phyloP scores from a whole-genome alignment of 164 flowering plant species.

The Tinospora cordifolia region DNA sequence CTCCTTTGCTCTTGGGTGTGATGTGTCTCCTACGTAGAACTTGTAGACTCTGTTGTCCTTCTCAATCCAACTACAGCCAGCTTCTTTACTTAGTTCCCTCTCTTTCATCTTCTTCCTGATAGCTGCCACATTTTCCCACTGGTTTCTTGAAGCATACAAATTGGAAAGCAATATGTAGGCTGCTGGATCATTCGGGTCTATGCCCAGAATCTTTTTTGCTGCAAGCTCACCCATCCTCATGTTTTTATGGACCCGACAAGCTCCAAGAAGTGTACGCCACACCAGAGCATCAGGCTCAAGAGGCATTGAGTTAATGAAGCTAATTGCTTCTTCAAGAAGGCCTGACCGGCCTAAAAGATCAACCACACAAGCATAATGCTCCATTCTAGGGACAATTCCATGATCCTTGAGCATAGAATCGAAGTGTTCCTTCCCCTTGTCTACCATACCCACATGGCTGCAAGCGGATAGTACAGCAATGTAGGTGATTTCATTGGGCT shows the following conservation, averaged over 20 bases:
- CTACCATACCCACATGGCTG: conserved; percentile 67
- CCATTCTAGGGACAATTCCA: conserved; percentile 62
- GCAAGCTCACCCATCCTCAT: conserved; percentile 49
- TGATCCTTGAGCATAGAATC: conserved; percentile 46
- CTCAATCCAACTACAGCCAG: conserved; percentile 91
- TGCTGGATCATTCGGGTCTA: conserved; percentile 62
- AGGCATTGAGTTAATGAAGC: conserved; percentile 64
- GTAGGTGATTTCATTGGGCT: conserved; percentile 74
- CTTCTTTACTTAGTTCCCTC: conserved; percentile 62
- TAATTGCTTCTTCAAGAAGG: conserved; percentile 44
- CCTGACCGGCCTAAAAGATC: conserved; percentile 76
- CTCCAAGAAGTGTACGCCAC: conserved; percentile 82
- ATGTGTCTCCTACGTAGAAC: conserved; percentile 71
- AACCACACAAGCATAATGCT: conserved; percentile 91
- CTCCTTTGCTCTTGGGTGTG: conserved; percentile 49
- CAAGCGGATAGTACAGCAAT: conserved; percentile 78
- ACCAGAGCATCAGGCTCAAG: conserved; percentile 51
- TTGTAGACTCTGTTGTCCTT: conserved; percentile 45
- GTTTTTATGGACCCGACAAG: conserved; percentile 56
- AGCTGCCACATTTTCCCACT: conserved; percentile 50
- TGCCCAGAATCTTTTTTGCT: conserved; percentile 54
- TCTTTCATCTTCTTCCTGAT: conserved; percentile 66
- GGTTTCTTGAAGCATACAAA: conserved; percentile 60
- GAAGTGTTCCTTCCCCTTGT: conserved; percentile 69
- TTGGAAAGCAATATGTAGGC: conserved; percentile 74